Evolutionary conservation across 805 yeast genomes (phyloP).

Genomic region (Metschnikowia aberdeeniae): DNA sequence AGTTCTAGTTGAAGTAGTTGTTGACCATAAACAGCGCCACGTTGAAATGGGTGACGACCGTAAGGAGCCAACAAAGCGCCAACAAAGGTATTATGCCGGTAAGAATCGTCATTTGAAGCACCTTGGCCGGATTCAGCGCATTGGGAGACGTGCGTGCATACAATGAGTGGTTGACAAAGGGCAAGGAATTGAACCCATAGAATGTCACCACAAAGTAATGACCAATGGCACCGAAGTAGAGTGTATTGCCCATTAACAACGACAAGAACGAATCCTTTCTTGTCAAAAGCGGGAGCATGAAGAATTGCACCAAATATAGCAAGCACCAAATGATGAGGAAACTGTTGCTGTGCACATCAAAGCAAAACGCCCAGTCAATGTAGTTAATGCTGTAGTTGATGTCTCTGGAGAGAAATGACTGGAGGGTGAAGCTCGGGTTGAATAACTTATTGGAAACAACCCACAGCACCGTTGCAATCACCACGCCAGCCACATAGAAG

Average conservation of each 20-base stretch:
- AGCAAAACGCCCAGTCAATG: slow-evolving; percentile 92
- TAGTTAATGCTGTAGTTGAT: slow-evolving; percentile 26
- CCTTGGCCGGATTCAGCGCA: slow-evolving; percentile 40
- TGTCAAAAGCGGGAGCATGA: slow-evolving; percentile 59
- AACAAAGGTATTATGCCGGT: slow-evolving; percentile 63
- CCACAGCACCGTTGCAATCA: slow-evolving; percentile 75
- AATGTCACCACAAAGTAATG: slow-evolving; percentile 80
- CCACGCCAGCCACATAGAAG: slow-evolving; percentile 64
- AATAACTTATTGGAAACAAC: slow-evolving; percentile 61
- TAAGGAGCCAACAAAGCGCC: slow-evolving; percentile 52
- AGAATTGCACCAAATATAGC: slow-evolving; percentile 16
- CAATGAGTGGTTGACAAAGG: slow-evolving; percentile 24
- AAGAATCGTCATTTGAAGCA: slow-evolving; percentile 52
- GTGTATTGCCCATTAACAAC: slow-evolving; percentile 67
- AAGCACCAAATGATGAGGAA: slow-evolving; percentile 44
- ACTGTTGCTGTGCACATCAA: slow-evolving; percentile 85
- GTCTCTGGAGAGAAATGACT: slow-evolving; percentile 10
- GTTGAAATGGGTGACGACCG: slow-evolving; percentile 64
- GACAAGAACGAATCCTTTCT: slow-evolving; percentile 58
- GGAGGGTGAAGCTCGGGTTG: slow-evolving; percentile 24
- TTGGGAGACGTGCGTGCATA: slow-evolving; percentile 13
- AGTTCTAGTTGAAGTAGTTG: slow-evolving; percentile 34
- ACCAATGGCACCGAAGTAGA: slow-evolving; percentile 68
- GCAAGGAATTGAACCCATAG: slow-evolving; percentile 66
- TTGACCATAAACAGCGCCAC: slow-evolving; percentile 63